Percentiles rank a stretch among this genome's conserved stretches.
phyloP scores from a whole-genome alignment of 495 filamentous ascomycete species.

The Neurospora hispaniola region DNA sequence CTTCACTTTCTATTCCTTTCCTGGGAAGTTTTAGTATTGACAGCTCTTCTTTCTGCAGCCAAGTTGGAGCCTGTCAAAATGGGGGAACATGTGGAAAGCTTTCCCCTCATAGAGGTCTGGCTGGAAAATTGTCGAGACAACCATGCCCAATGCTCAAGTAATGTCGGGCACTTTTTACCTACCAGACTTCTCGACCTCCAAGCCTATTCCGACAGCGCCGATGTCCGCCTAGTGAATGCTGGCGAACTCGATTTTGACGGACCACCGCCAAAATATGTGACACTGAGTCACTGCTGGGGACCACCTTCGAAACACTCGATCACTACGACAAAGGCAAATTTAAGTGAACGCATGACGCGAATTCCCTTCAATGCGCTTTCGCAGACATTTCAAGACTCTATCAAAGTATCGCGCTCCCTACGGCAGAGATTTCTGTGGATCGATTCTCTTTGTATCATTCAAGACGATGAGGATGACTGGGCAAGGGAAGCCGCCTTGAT shows the following conservation, averaged over 20 bases:
- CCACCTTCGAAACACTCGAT: not conserved
- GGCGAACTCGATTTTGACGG: not conserved
- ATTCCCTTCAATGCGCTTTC: not conserved
- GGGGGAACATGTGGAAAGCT: not conserved
- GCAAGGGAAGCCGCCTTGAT: not conserved
- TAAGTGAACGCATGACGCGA: not conserved
- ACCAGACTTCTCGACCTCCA: not conserved
- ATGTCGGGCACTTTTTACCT: not conserved
- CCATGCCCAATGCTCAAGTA: not conserved
- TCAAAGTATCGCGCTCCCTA: not conserved
- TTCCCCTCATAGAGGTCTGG: not conserved
- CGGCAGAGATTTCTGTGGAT: not conserved
- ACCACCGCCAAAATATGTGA: not conserved
- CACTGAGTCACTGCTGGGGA: not conserved
- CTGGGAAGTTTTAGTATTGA: not conserved
- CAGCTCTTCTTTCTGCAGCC: not conserved
- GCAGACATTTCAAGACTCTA: not conserved
- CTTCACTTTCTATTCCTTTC: not conserved
- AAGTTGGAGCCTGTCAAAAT: not conserved
- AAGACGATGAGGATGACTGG: not conserved
- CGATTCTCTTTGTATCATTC: not conserved
- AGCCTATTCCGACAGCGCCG: not conserved
- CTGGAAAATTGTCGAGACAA: not conserved
- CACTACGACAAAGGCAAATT: not conserved
- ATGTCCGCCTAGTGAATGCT: not conserved